A percentile compares a stretch with the other conserved stretches of the same genome.
Conservation (phyloP, 305 asterid genomes). For the Fraxinus dipetala region DNA sequence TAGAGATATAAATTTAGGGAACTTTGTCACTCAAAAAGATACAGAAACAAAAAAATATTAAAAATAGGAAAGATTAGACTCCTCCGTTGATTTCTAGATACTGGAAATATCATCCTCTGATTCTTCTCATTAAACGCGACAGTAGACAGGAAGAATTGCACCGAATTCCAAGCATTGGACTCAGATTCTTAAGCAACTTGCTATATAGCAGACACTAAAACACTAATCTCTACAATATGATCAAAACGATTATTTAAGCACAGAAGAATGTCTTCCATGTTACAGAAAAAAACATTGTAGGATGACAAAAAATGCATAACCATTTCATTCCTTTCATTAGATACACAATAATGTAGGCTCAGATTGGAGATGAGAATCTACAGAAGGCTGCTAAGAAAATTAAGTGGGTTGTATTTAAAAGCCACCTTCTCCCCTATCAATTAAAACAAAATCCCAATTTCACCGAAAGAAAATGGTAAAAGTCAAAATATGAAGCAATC, state of each 20-base stretch:
- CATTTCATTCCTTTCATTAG: neutral
- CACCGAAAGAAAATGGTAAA: neutral
- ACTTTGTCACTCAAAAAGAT: neutral
- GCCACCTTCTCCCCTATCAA: neutral
- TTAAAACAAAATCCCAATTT: conserved; percentile 7
- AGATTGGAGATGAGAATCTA: neutral
- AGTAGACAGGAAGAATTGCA: neutral
- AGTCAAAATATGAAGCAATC: neutral
- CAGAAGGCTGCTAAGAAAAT: neutral
- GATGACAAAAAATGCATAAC: neutral
- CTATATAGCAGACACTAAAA: neutral
- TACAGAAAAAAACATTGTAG: neutral
- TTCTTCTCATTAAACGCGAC: neutral
- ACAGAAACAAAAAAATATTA: neutral
- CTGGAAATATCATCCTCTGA: neutral
- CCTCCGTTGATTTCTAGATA: neutral
- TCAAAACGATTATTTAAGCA: neutral
- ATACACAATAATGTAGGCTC: neutral
- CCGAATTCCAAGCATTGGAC: neutral
- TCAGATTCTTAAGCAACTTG: neutral
- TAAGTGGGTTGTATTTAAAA: neutral
- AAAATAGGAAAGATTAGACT: neutral
- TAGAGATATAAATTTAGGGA: conserved; percentile 2
- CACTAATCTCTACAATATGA: neutral
- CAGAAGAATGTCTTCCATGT: neutral